Evolutionary conservation across 2,329 filamentous ascomycete genomes (phyloP), one percentile per base, ranked within the genome.

Genomic region (Emericellopsis atlantica): DNA sequence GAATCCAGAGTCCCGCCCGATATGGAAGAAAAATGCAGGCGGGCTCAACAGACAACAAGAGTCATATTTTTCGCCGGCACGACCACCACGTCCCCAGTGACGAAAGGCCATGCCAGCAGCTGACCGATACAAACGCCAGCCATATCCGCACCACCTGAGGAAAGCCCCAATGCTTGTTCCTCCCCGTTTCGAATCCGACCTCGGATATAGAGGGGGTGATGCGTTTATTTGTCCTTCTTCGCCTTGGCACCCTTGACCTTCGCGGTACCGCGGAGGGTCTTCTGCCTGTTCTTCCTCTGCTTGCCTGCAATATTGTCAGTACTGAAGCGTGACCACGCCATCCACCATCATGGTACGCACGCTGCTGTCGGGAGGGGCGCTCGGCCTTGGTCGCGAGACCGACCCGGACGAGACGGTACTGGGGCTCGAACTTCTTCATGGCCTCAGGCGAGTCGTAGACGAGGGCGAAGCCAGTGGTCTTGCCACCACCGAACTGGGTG

Each of bases 371-470:
- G 76, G 81, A 87, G 60, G 92, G 80, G 76, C 89, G 90, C 84
- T 98, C 92, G 68, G 87, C 77, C 86, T 96, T 96, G 68, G 69
- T 77, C 62, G 87, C 90, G 58, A 86, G 76, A 64, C 90, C 92
- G 65, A 95, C 86, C 57, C 92, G 81, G 68, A 98, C 79, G 58
- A 95, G 81, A 70, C 92, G 83, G 84, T 95, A 95, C 72, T 84
- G 83, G 60, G 92, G 92, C 81, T 98, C 92, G 71, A 96, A 98
- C 75, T 96, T 96, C 86, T 95, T 95, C 82, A 98, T 82, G 60
- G 89, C 87, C 79, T 98, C 92, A 64, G 80, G 74, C 54, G 86
- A 94, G 73, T 98, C 92, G 81, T 98, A 98, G 75, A 98, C 78
- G 61, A 96, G 87, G 54, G 88, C 92, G 67, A 98, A 98, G 60